Evolutionary conservation across 306 rosid species (phyloP).

Genomic region (Calophaca sinica): DNA sequence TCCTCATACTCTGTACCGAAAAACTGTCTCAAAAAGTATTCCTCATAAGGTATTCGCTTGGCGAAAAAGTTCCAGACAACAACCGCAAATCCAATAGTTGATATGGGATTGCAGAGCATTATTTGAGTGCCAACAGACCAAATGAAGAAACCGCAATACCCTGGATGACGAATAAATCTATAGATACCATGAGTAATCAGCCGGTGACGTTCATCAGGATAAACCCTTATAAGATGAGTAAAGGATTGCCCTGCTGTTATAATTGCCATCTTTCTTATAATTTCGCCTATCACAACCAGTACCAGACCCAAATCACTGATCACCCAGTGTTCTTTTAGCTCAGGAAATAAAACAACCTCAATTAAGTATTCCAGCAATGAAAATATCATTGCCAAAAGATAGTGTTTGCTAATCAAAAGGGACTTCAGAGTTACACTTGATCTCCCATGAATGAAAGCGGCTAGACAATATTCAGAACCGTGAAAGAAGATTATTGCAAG

Average conservation of each 20-base stretch:
- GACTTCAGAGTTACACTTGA: slow-evolving; percentile 66
- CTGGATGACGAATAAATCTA: slow-evolving; percentile 77
- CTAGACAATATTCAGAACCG: slow-evolving; percentile 76
- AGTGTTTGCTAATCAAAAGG: slow-evolving; percentile 76
- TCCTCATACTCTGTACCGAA: slow-evolving; percentile 70
- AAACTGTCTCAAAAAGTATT: slow-evolving; percentile 74
- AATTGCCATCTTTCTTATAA: slow-evolving; percentile 72
- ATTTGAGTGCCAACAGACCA: slow-evolving; percentile 94
- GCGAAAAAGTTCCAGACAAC: slow-evolving; percentile 78
- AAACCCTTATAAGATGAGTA: slow-evolving; percentile 76
- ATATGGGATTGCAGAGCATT: slow-evolving; percentile 94
- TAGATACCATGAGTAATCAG: slow-evolving; percentile 81
- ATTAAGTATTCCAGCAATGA: slow-evolving; percentile 73
- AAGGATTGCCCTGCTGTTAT: slow-evolving; percentile 80
- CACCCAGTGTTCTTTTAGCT: slow-evolving; percentile 74
- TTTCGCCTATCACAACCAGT: slow-evolving; percentile 75
- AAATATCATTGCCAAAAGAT: slow-evolving; percentile 72
- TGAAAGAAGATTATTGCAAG: slow-evolving; percentile 73
- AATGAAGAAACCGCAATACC: slow-evolving; percentile 81
- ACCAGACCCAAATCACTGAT: slow-evolving; percentile 70
- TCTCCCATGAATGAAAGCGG: slow-evolving; percentile 71
- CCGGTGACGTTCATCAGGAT: slow-evolving; percentile 63
- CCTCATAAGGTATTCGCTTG: slow-evolving; percentile 74
- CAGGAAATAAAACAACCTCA: slow-evolving; percentile 69
- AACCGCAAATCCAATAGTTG: slow-evolving; percentile 64